phyloP scores from a whole-genome alignment of 495 filamentous ascomycete genomes.

The Penicillium angulare region DNA sequence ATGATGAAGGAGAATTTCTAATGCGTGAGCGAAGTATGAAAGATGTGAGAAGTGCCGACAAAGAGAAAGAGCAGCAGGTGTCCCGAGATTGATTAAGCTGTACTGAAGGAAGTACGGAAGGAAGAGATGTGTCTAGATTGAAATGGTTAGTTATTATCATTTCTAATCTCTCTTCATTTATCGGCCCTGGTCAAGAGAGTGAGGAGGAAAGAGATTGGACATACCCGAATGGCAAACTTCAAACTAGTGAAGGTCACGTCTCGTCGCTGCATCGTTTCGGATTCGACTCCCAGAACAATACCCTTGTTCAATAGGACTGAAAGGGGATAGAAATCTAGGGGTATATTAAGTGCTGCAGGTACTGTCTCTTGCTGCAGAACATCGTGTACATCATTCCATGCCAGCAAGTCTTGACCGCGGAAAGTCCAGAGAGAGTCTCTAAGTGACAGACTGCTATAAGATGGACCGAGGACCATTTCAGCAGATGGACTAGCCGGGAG shows the following conservation, averaged over 20 bases:
- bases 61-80: conserved; percentile 69
- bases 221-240: conserved; percentile 77
- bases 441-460: conserved; percentile 52
- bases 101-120: conserved; percentile 81
- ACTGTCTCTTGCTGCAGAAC: conserved; percentile 60
- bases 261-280: conserved; percentile 85
- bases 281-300: conserved; percentile 85
- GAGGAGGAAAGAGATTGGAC: neutral
- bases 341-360: conserved; percentile 42
- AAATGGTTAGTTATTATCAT: neutral
- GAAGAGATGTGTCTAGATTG: conserved; percentile 77
- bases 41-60: conserved; percentile 81
- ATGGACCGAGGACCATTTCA: conserved; percentile 44
- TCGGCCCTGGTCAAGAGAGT: neutral
- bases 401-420: conserved; percentile 75
- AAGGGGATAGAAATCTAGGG: conserved; percentile 93
- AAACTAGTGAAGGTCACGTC: conserved; percentile 86
- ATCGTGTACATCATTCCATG: conserved; percentile 90
- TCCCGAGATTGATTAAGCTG: conserved; percentile 68
- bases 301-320: conserved; percentile 80
- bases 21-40: conserved; percentile 86
- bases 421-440: conserved; percentile 93
- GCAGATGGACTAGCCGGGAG: conserved; percentile 52
- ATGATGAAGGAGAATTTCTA: conserved; percentile 90
- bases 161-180: no score